Evolutionary conservation across 495 filamentous ascomycete genomes (phyloP).

Genomic region (Aspergillus sparsus): DNA sequence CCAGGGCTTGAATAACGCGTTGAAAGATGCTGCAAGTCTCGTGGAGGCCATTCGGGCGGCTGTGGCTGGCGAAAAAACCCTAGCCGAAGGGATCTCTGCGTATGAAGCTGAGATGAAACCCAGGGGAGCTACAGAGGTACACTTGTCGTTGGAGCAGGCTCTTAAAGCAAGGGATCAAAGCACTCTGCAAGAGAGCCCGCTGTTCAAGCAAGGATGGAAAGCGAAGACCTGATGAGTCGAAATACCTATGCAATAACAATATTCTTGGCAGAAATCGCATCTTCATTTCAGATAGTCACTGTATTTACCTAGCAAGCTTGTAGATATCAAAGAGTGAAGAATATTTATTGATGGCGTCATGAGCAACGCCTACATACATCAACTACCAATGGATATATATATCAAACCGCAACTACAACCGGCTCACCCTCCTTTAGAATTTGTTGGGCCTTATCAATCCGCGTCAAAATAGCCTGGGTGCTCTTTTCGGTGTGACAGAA

Average conservation of each 20-base stretch:
- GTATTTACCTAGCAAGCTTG: too few species aligned
- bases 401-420: not conserved
- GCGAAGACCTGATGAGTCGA: not conserved
- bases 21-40: not conserved
- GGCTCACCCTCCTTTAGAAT: not conserved
- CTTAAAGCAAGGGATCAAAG: not conserved
- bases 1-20: not conserved
- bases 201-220: not conserved
- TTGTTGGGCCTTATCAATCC: constrained; percentile 1
- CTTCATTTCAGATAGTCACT: too few species aligned
- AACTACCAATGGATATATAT: not conserved
- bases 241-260: not conserved
- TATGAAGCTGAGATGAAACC: not conserved
- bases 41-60: not conserved
- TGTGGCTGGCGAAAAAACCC: not conserved
- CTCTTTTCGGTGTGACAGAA: not conserved
- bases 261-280: too few species aligned
- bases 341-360: too few species aligned
- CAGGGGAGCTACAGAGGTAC: not conserved
- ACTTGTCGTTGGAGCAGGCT: not conserved
- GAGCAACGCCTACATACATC: too few species aligned
- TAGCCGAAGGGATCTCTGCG: not conserved
- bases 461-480: not conserved
- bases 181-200: not conserved
- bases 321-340: too few species aligned